These are phyloP conservation scores for Rubia yunnanensis DNA, from an alignment of 257 asterid species.

Conservation along the genomic window DNA sequence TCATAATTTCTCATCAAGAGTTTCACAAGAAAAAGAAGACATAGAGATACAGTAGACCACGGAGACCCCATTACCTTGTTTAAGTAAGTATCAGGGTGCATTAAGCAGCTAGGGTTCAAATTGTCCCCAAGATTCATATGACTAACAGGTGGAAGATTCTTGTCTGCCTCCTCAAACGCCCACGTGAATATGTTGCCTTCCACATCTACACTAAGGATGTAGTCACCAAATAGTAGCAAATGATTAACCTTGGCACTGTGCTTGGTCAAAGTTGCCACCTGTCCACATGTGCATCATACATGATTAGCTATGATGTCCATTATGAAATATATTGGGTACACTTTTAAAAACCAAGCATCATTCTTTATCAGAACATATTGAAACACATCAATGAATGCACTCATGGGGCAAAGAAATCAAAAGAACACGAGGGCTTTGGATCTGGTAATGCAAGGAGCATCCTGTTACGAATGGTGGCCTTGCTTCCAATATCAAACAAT, in stretches of 20 bases:
- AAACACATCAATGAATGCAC: not conserved
- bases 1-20: conserved; percentile 19
- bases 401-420: not conserved
- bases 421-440: no score
- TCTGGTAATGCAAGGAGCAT: no score
- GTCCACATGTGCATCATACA: conserved; percentile 15
- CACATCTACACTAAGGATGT: conserved; percentile 63
- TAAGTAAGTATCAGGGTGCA: conserved; percentile 94
- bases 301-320: not conserved
- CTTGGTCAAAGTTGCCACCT: conserved; percentile 85
- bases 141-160: conserved; percentile 54
- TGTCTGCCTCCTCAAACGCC: conserved; percentile 65
- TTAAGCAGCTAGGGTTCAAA: conserved; percentile 77
- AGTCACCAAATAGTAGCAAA: conserved; percentile 70
- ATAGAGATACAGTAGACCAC: conserved; percentile 4
- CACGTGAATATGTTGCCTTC: conserved; percentile 72
- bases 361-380: not conserved
- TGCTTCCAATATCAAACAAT: not conserved
- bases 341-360: not conserved
- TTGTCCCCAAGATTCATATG: conserved; percentile 52
- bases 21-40: not conserved
- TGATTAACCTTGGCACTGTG: conserved; percentile 63
- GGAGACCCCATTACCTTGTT: conserved; percentile 51
- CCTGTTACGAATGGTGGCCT: not conserved
- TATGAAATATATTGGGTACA: not conserved